phyloP scores from a whole-genome alignment of 176 grass and related monocot genomes.

The Poa annua region DNA sequence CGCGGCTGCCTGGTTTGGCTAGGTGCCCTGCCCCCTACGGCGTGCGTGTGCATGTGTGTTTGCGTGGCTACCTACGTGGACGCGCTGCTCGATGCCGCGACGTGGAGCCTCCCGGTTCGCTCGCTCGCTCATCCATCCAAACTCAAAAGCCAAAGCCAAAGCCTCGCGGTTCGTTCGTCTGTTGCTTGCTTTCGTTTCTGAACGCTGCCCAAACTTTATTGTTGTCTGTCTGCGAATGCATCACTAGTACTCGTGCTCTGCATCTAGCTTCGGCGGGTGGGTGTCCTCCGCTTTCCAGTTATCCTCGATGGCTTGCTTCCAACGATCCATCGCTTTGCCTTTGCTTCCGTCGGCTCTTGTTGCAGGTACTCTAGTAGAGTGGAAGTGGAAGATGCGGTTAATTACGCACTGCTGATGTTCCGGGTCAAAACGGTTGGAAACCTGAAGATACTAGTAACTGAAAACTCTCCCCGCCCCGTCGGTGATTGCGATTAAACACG shows the following conservation, averaged over 20 bases:
- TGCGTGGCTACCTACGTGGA: slow-evolving; percentile 23
- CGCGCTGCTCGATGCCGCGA: background rate
- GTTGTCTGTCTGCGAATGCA: background rate
- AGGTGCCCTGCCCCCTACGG: background rate
- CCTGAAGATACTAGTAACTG: too few species aligned
- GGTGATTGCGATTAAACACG: too few species aligned
- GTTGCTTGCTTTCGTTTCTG: background rate
- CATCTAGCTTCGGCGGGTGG: background rate
- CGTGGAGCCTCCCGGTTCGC: background rate
- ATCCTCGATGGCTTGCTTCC: background rate
- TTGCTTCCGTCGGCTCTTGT: background rate
- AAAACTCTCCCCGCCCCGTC: too few species aligned
- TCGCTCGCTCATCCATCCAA: background rate
- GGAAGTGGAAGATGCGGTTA: too few species aligned
- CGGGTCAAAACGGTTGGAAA: too few species aligned
- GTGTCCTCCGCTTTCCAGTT: too few species aligned
- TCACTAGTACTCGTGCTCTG: background rate
- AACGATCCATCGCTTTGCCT: background rate
- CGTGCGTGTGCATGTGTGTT: background rate
- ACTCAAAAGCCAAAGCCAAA: background rate
- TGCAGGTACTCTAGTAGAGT: background rate
- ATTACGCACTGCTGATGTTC: too few species aligned
- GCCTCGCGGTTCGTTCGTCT: too few species aligned
- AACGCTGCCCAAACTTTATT: background rate
- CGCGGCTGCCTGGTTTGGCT: too few species aligned